Evolutionary conservation across 306 rosid genomes (phyloP), one percentile per base, ranked within the genome.

Genomic region (Fagus crenata): DNA sequence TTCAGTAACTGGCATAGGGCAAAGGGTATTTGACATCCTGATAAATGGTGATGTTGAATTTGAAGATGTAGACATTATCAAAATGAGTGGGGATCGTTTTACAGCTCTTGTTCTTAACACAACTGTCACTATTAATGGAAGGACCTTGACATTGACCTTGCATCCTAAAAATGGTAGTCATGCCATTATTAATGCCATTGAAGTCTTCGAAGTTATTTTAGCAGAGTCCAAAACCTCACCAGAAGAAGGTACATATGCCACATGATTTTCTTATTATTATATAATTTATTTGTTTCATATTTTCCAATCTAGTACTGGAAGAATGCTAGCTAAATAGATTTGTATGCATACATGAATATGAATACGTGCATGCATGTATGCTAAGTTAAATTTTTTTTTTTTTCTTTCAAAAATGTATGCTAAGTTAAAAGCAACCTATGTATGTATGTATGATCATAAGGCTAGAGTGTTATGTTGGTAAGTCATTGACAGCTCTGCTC

Each of bases 121-220:
- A 14, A 92, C 99, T 33, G 87, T 89, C 75, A 1, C 86, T 37
- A 82, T 95, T 78, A 89, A 75, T 74, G 99, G 99, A 76, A 92
- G 97, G 84, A 84, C 85, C 75, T 88, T 95, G 84, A 84, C 89
- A 31, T 82, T 95, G 76, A 84, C 90, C 56, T 80, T 95, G 81
- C 87, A 67, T 3, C 96, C 97, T 3, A 92, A 64, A 81, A 14
- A 72, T 60, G 93, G 87, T 41, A 63, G 85, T 77, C 84, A 76
- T 82, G 93, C 91, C 79, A 84, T 87, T 79, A 88, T 95, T 81
- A 92, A 79, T 84, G 99, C 97, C 75, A 84, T 95, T 53, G 99
- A 95, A 85, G 88, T 95, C 39, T 89, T 89, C 77, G 99, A 92
- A 81, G 78, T 92, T 80, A 85, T 95, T 74, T n/a, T 49, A 53